phyloP scores from a whole-genome alignment of 257 asterid genomes.

The Solanum ahanhuiri region DNA sequence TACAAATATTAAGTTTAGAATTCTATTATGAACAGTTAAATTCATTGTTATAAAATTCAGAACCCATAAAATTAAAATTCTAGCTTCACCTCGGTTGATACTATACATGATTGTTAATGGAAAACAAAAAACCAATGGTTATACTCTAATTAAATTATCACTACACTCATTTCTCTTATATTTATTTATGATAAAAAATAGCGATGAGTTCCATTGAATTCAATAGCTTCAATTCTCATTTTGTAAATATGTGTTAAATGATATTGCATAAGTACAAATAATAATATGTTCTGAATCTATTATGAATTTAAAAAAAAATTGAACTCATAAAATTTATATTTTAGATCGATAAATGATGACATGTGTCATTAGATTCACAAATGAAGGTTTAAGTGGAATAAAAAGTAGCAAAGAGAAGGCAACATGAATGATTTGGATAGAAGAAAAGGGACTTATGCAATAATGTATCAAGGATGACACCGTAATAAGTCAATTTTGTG shows the following conservation, averaged over 20 bases:
- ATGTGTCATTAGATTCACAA: not conserved
- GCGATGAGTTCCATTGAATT: too few species aligned
- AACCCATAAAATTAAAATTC: too few species aligned
- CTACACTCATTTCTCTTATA: not conserved
- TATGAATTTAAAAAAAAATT: not conserved
- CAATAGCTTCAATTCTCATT: too few species aligned
- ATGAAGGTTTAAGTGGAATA: not conserved
- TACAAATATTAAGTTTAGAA: too few species aligned
- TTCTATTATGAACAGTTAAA: too few species aligned
- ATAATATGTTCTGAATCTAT: not conserved
- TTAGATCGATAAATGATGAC: not conserved
- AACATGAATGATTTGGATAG: not conserved
- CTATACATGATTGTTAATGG: not conserved
- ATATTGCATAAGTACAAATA: not conserved
- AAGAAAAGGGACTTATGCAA: not conserved
- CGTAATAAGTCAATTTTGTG: not conserved
- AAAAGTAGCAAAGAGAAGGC: not conserved
- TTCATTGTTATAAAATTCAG: too few species aligned
- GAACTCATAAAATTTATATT: not conserved
- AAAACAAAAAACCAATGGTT: not conserved
- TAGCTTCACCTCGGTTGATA: fast-evolving
- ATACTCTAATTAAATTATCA: not conserved
- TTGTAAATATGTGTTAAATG: not conserved
- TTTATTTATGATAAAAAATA: not conserved
- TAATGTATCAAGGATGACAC: not conserved